Conservation (phyloP, 2,329 filamentous ascomycete genomes). For the Nannizzia gypsea region DNA sequence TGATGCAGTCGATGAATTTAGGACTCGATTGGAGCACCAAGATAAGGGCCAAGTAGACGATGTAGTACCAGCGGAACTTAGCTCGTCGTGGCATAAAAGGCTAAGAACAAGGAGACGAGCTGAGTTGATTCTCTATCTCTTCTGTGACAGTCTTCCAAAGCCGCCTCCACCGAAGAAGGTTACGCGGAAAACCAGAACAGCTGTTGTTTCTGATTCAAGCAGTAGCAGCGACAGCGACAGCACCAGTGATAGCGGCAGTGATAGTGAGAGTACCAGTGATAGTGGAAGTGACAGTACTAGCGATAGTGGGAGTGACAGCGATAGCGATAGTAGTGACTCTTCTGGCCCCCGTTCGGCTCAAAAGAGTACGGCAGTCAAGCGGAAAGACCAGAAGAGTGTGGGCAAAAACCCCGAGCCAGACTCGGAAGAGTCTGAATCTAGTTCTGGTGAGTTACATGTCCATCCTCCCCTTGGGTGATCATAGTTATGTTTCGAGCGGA, state of each 20-base stretch:
- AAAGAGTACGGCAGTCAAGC: background rate
- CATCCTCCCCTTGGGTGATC: too few species aligned
- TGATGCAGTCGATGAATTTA: constrained; percentile 42
- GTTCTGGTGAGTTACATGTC: background rate
- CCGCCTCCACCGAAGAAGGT: constrained; percentile 7
- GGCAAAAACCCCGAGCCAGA: background rate
- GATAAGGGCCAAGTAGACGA: constrained; percentile 19
- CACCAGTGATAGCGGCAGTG: constrained; percentile 14
- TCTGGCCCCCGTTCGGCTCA: background rate
- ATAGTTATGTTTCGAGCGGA: background rate
- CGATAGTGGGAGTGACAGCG: constrained; percentile 14
- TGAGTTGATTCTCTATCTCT: constrained; percentile 28
- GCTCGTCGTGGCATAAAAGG: constrained; percentile 15
- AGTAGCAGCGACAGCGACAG: constrained; percentile 29
- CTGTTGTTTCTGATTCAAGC: constrained; percentile 32
- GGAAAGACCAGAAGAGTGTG: background rate
- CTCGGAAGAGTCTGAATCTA: background rate
- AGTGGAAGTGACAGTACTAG: constrained; percentile 17
- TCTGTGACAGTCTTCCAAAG: constrained; percentile 18
- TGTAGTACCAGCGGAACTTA: constrained; percentile 16
- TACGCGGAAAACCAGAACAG: constrained; percentile 22
- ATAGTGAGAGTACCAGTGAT: constrained; percentile 20
- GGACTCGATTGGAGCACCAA: constrained; percentile 19
- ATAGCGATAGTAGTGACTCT: background rate
- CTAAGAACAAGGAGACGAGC: constrained; percentile 28